A percentile compares a stretch with the other conserved stretches of the same genome.
These are phyloP conservation scores for Candida mesenterica DNA, from an alignment of 1,139 yeast species.

Conservation along the genomic window DNA sequence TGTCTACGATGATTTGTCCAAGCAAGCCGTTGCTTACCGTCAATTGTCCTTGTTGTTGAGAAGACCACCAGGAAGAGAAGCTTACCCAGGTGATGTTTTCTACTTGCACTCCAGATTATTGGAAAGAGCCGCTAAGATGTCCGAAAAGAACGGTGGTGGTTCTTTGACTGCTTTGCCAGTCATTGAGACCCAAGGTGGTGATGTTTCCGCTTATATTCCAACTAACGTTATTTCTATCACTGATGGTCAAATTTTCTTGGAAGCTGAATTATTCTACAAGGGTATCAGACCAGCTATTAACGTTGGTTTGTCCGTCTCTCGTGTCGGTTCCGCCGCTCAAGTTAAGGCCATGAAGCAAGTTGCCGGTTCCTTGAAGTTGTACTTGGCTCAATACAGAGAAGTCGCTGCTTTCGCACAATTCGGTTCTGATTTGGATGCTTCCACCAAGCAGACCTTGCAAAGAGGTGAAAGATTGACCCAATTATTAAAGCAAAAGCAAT, in stretches of 20 bases:
- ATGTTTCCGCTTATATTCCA: conserved; percentile 97
- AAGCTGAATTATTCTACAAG: conserved; percentile 99
- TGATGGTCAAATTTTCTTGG: conserved; percentile 97
- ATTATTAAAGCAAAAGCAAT: conserved; percentile 97
- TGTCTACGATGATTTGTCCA: conserved; percentile 96
- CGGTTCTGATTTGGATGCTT: conserved; percentile 99
- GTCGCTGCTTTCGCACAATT: conserved; percentile 99
- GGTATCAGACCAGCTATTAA: conserved; percentile 99
- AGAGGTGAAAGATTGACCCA: conserved; percentile 99
- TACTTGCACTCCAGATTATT: conserved; percentile 94
- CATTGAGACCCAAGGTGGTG: conserved; percentile 99
- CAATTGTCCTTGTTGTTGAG: conserved; percentile 96
- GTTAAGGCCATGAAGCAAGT: conserved; percentile 99
- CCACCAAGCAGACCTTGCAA: conserved; percentile 97
- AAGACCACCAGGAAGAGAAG: conserved; percentile 98
- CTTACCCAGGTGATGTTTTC: conserved; percentile 97
- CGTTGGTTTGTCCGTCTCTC: conserved; percentile 99
- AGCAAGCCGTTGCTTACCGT: conserved; percentile 99
- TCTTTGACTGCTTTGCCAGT: conserved; percentile 95
- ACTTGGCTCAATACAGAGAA: conserved; percentile 99
- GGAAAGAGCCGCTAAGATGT: conserved; percentile 98
- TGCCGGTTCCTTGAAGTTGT: conserved; percentile 99
- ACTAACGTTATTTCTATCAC: conserved; percentile 97
- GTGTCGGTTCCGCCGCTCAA: conserved; percentile 99
- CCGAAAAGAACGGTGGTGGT: conserved; percentile 86